Conservation (phyloP, 805 yeast genomes). For the Yarrowia sp. region DNA sequence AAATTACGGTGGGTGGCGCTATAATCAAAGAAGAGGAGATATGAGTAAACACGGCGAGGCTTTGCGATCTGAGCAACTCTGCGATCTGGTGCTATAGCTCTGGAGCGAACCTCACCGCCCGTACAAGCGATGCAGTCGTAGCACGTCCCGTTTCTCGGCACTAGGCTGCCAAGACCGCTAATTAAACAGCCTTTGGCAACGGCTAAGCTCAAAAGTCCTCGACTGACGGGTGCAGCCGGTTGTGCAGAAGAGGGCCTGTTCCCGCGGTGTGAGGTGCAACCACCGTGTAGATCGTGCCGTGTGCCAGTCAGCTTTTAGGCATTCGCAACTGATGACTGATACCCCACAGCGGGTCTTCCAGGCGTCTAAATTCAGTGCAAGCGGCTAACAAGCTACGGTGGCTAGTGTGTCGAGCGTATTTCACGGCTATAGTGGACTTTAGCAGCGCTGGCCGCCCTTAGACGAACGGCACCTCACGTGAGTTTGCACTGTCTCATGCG, state of each 20-base stretch:
- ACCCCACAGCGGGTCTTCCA: neutral
- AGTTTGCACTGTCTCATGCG: conserved; percentile 17
- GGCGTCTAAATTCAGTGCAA: neutral
- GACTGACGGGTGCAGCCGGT: neutral
- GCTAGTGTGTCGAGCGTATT: neutral
- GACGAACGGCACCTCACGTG: conserved; percentile 32
- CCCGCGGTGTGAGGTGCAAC: neutral
- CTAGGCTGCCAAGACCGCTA: neutral
- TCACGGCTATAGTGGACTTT: neutral
- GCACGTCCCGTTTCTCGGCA: too few species aligned
- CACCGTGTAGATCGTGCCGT: conserved; percentile 13
- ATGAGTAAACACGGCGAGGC: neutral
- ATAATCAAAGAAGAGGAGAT: neutral
- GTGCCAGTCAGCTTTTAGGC: neutral
- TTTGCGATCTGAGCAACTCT: neutral
- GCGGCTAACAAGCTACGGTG: conserved; percentile 1
- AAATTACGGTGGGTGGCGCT: neutral
- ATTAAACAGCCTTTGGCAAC: conserved; percentile 4
- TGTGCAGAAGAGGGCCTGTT: neutral
- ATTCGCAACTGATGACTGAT: neutral
- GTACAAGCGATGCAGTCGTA: too few species aligned
- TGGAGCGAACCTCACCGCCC: too few species aligned
- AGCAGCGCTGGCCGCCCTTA: too few species aligned
- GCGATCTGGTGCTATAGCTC: neutral
- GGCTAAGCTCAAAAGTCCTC: conserved; percentile 8